phyloP scores from a whole-genome alignment of 2,329 filamentous ascomycete species.

The Chaetomium sp. region DNA sequence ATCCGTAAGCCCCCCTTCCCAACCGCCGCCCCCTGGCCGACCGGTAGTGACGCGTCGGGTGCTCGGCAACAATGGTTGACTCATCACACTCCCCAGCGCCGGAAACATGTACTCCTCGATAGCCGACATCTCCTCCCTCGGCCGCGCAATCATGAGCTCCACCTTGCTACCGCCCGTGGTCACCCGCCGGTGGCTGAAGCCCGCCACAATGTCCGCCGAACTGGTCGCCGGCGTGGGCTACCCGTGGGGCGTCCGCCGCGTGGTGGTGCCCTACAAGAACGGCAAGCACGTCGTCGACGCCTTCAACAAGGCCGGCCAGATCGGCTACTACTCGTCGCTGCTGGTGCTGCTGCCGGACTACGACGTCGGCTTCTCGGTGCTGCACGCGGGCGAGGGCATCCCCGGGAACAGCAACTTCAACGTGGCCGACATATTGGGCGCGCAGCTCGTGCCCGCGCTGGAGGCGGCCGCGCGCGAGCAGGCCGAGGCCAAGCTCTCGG shows the following conservation, averaged over 20 bases:
- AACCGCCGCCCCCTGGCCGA: not conserved
- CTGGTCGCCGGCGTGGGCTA: slow-evolving; percentile 44
- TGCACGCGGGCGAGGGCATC: slow-evolving; percentile 34
- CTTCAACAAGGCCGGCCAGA: slow-evolving; percentile 35
- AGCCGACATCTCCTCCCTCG: slow-evolving; percentile 46
- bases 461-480: slow-evolving; percentile 32
- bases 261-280: slow-evolving; percentile 32
- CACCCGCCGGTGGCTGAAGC: slow-evolving; percentile 51
- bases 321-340: slow-evolving; percentile 36
- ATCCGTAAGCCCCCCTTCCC: slow-evolving; percentile 41
- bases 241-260: slow-evolving; percentile 50
- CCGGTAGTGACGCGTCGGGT: too few species aligned
- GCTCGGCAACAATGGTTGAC: not conserved
- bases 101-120: slow-evolving; percentile 50
- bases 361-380: slow-evolving; percentile 35
- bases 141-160: slow-evolving; percentile 47
- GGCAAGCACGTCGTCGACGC: slow-evolving; percentile 38
- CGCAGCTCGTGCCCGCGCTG: slow-evolving; percentile 31
- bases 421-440: slow-evolving; percentile 31
- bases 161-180: slow-evolving; percentile 40
- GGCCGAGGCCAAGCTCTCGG: slow-evolving; percentile 25
- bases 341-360: slow-evolving; percentile 34
- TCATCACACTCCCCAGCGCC: slow-evolving; percentile 34
- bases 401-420: slow-evolving; percentile 33
- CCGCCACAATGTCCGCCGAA: slow-evolving; percentile 43